These are phyloP conservation scores for Letharia columbiana DNA, from an alignment of 495 filamentous ascomycete genomes.

Conservation along the genomic window DNA sequence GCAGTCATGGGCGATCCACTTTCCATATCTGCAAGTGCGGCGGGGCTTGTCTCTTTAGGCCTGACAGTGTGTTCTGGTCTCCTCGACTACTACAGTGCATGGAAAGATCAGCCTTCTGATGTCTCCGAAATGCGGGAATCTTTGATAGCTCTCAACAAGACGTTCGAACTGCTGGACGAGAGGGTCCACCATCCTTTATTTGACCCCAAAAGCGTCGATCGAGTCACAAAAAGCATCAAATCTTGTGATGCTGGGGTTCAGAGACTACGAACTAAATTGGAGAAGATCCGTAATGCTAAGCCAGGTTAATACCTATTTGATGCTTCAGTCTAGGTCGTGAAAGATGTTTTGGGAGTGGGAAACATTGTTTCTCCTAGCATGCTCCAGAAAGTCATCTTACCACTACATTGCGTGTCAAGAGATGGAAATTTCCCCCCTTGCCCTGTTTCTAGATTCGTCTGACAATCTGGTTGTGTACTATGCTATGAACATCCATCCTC, in stretches of 20 bases:
- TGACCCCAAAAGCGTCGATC: background rate
- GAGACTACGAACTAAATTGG: background rate
- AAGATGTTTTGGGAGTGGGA: background rate
- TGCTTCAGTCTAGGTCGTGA: background rate
- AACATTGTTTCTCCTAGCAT: background rate
- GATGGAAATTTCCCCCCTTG: background rate
- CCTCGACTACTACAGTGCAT: conserved; percentile 23
- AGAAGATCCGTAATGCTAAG: background rate
- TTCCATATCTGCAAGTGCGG: conserved; percentile 22
- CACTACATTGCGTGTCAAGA: background rate
- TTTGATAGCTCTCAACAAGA: conserved; percentile 12
- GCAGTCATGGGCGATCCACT: conserved; percentile 26
- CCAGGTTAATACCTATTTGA: background rate
- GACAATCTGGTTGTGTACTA: background rate
- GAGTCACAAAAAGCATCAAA: background rate
- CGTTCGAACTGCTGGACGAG: conserved; percentile 10
- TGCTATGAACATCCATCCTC: too few relatives aligned
- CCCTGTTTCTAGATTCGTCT: background rate
- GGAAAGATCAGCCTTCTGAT: conserved; percentile 18
- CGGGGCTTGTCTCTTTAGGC: conserved; percentile 28
- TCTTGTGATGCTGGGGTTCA: background rate
- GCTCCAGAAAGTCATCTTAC: background rate
- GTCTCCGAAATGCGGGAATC: background rate
- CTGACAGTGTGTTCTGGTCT: conserved; percentile 25
- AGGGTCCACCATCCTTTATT: background rate